These are phyloP conservation scores for Neurospora sp. DNA, from an alignment of 495 filamentous ascomycete species.

Conservation along the genomic window DNA sequence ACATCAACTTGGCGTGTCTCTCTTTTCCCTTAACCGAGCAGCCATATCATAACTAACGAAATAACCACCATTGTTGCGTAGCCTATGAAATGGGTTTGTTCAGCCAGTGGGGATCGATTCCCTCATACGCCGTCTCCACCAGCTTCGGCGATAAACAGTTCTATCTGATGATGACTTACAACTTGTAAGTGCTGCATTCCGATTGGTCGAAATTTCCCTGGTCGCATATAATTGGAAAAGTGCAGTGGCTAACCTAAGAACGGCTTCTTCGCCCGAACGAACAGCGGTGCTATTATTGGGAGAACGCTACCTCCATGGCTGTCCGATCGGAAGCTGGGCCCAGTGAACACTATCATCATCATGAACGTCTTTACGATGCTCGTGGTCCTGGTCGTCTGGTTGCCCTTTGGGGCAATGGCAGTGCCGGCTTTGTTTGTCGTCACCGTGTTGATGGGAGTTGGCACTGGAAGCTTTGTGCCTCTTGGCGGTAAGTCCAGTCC, in stretches of 20 bases:
- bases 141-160: constrained; percentile 16
- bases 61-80: background rate
- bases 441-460: constrained; percentile 16
- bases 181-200: constrained; percentile 13
- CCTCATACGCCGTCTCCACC: constrained; percentile 15
- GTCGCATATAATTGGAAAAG: background rate
- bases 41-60: background rate
- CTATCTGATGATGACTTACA: constrained; percentile 24
- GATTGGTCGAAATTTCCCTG: background rate
- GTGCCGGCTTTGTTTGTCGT: constrained; percentile 13
- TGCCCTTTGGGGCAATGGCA: constrained; percentile 14
- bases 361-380: constrained; percentile 19
- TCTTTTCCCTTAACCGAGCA: background rate
- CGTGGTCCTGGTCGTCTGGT: constrained; percentile 12
- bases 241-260: background rate
- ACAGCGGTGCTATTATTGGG: constrained; percentile 18
- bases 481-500: constrained; percentile 14
- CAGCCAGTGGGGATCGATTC: constrained; percentile 24
- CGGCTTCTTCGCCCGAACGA: background rate
- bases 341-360: constrained; percentile 17
- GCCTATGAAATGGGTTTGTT: constrained; percentile 21
- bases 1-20: background rate
- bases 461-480: constrained; percentile 21
- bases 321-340: constrained; percentile 14
- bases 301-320: constrained; percentile 18